Percentiles rank a stretch among this genome's conserved stretches.
These are phyloP conservation scores for Phyllosticta ampelicida DNA, from an alignment of 2,329 filamentous ascomycete species.

Conservation along the genomic window DNA sequence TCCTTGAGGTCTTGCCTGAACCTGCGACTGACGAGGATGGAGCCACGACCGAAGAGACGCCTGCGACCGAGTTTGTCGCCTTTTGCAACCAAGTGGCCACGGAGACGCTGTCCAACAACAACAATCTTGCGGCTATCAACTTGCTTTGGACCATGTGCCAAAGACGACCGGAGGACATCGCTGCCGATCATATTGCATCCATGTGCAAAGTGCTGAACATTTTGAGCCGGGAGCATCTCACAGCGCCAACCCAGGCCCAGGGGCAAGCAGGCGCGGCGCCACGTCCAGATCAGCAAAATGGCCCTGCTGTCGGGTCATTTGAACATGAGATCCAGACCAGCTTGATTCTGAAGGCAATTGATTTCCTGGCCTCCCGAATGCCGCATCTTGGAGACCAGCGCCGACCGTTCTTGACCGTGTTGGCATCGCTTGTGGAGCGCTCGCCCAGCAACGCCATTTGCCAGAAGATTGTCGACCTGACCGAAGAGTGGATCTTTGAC, in stretches of 20 bases:
- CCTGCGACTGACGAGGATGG: conserved; percentile 80
- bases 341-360: conserved; percentile 89
- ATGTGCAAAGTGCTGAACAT: conserved; percentile 86
- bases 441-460: conserved; percentile 80
- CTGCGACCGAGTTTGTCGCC: conserved; percentile 76
- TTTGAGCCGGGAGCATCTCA: conserved; percentile 83
- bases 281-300: conserved; percentile 45
- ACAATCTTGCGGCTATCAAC: conserved; percentile 82
- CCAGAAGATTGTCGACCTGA: conserved; percentile 85
- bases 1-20: conserved; percentile 78
- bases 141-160: conserved; percentile 85
- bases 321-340: conserved; percentile 83
- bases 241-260: conserved; percentile 43
- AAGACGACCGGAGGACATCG: conserved; percentile 75
- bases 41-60: conserved; percentile 56
- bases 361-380: conserved; percentile 85
- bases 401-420: conserved; percentile 84
- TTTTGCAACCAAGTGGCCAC: conserved; percentile 79
- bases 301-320: conserved; percentile 55
- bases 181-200: conserved; percentile 65
- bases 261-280: conserved; percentile 21
- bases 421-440: conserved; percentile 91
- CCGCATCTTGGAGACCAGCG: conserved; percentile 83
- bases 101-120: conserved; percentile 70
- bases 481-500: conserved; percentile 92